Evolutionary conservation across 192 early-diverging fungal genomes (phyloP).

Genomic region (Dissophora globulifera): DNA sequence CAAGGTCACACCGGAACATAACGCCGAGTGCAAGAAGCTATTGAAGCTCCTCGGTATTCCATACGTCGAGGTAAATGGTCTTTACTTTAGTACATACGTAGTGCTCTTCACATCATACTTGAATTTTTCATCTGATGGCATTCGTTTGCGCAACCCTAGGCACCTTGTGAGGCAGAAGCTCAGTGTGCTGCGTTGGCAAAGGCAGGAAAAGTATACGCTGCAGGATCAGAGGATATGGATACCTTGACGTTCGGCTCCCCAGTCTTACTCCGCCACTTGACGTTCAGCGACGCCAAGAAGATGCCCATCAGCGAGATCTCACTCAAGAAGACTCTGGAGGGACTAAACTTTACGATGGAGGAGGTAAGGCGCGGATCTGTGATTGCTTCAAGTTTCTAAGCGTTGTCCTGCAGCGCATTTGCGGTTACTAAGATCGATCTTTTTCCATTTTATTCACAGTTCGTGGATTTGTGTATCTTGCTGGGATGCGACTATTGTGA

Average conservation of each 20-base stretch:
- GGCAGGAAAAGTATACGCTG: constrained; percentile 90
- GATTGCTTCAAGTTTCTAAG: neutral
- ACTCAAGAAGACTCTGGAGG: constrained; percentile 82
- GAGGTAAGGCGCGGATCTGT: constrained; percentile 60
- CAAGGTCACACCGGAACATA: constrained; percentile 94
- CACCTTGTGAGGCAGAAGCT: constrained; percentile 97
- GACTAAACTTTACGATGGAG: constrained; percentile 77
- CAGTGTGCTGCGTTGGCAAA: constrained; percentile 95
- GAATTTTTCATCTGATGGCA: no score
- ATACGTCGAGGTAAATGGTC: constrained; percentile 73
- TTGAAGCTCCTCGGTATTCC: constrained; percentile 95
- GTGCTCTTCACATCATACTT: no score
- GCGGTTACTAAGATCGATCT: neutral
- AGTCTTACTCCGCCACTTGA: constrained; percentile 90
- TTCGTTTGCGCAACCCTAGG: no score
- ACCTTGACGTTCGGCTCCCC: constrained; percentile 94
- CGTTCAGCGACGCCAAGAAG: constrained; percentile 90
- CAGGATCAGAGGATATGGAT: constrained; percentile 99
- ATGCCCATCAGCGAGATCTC: constrained; percentile 91
- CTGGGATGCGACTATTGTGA: constrained; percentile 99
- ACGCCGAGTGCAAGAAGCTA: constrained; percentile 89
- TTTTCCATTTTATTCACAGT: constrained; percentile 59
- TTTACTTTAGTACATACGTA: no score
- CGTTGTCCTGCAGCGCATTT: neutral
- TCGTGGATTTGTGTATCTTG: constrained; percentile 97